Percentiles rank a stretch among this genome's conserved stretches.
phyloP scores from a whole-genome alignment of 306 rosid genomes.

The Quercus aquifolioides region DNA sequence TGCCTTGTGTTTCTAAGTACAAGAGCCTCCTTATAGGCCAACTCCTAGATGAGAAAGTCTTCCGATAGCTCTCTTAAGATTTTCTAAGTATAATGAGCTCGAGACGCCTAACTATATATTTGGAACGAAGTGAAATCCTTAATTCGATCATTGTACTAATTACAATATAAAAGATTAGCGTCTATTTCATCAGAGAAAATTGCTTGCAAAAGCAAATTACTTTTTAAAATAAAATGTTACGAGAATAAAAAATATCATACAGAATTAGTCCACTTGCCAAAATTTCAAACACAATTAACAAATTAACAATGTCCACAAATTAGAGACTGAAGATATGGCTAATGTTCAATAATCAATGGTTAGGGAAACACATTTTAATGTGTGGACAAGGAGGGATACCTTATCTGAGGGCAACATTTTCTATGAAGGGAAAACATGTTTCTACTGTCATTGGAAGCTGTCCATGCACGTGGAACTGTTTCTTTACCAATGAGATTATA shows the following conservation, averaged over 20 bases:
- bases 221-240: too few species aligned
- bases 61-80: neutral
- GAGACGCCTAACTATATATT: neutral
- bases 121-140: too few species aligned
- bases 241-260: too few species aligned
- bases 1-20: neutral
- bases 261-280: too few species aligned
- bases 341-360: too few species aligned
- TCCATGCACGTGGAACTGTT: conserved; percentile 29
- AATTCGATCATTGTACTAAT: neutral
- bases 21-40: neutral
- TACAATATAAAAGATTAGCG: too few species aligned
- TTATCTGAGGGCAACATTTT: neutral
- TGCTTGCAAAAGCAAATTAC: too few species aligned
- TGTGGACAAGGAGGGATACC: neutral
- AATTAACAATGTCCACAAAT: too few species aligned
- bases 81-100: neutral
- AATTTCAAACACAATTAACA: too few species aligned
- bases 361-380: too few species aligned
- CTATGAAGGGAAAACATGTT: conserved; percentile 12
- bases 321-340: too few species aligned
- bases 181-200: too few species aligned
- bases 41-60: neutral
- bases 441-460: conserved; percentile 20
- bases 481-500: neutral